Evolutionary conservation across 805 yeast genomes (phyloP), one percentile per base, ranked within the genome.

Genomic region (Isabelozyma rhagii): DNA sequence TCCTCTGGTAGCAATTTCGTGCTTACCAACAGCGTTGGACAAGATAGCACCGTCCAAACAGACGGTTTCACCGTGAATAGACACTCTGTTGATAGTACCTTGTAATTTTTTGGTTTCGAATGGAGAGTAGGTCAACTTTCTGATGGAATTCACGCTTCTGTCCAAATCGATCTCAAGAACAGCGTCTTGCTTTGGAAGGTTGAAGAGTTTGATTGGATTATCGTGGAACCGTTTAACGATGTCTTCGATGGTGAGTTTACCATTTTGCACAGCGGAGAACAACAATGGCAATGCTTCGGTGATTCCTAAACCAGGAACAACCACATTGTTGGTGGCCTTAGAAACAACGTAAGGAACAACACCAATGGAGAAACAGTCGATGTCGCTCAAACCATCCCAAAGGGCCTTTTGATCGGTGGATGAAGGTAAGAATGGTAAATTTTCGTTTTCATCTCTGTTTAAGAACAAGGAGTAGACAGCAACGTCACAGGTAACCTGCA

Each of bases 341-440:
- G 96, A 89, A 49, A 92, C 73, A 54, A 80, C 74, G 46, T 86
- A 79, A 60, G 97, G 97, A 54, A 87, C 66, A 40, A 79, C 77
- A 55, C 97, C 97, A 57, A 92, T 76, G 17, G 96, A 84, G 78
- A 93, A 89, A 57, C 91, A 87, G 72, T 93, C 98, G 64, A 93
- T 80, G 43, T 78, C 74, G 29, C 72, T 79, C 57, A 93, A 69
- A 64, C 82, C 80, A 43, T 76, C 82, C 97, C 97, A 92, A 59
- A 93, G 78, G 47, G 85, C 87, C 21, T 76, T 78, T 72, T 89
- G 96, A 63, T 89, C 97, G 56, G 81, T 87, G 63, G 79, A 78
- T 17, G 93, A 78, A 55, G 97, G 97, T 67, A 91, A 76, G 77
- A 84, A 84, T 21, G 69, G 63, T 57, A 90, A 86, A 57, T 83